Conservation (phyloP, 345 rosid genomes). For the Populus simonii region DNA sequence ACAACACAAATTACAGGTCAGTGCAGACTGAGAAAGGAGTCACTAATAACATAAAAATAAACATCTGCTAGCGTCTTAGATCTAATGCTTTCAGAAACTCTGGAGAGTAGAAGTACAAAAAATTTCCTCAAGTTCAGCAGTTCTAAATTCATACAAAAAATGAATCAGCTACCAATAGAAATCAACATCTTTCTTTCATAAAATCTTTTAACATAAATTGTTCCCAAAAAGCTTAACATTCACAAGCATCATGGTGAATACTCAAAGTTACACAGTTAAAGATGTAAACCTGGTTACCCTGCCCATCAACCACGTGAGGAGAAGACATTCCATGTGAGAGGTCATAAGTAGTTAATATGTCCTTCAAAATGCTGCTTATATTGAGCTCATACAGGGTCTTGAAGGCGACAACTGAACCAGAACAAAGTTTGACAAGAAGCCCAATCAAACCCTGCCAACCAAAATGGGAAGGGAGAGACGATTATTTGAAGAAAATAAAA, state of each 20-base stretch:
- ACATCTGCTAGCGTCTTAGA: neutral
- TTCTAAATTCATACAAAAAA: neutral
- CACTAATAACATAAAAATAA: neutral
- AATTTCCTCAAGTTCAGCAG: neutral
- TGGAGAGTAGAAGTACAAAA: neutral
- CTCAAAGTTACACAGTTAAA: conserved; percentile 1
- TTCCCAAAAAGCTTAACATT: neutral
- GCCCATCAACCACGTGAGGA: conserved; percentile 53
- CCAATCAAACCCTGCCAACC: conserved; percentile 77
- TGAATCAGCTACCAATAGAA: neutral
- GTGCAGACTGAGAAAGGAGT: neutral
- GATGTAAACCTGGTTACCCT: conserved; percentile 66
- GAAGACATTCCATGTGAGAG: conserved; percentile 68
- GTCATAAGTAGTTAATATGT: conserved; percentile 62
- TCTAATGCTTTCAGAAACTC: neutral
- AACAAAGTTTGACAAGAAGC: conserved; percentile 69
- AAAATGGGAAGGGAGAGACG: conserved; percentile 19
- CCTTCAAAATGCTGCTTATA: conserved; percentile 70
- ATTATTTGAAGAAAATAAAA: conserved; percentile 11
- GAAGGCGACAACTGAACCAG: conserved; percentile 74
- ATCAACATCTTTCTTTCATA: neutral
- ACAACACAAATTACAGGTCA: neutral
- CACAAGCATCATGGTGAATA: neutral
- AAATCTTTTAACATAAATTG: neutral
- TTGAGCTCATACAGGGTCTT: conserved; percentile 71